These are phyloP conservation scores for Corymbia citriodora DNA, from an alignment of 441 rosid species.

Conservation along the genomic window DNA sequence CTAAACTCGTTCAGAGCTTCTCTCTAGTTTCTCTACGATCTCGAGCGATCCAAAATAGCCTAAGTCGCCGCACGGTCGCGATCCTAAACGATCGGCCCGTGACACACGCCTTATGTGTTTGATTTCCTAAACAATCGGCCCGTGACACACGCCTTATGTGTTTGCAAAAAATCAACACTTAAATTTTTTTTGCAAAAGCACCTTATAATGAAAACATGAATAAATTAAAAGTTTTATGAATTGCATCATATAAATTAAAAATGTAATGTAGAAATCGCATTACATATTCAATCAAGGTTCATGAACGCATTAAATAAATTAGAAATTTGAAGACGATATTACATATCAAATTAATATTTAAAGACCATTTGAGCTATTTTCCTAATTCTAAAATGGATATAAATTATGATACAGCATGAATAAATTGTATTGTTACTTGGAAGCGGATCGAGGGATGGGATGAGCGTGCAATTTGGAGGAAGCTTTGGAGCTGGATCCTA, in stretches of 20 bases:
- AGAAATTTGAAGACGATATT: fast-evolving
- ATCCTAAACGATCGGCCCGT: no score
- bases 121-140: no score
- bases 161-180: fast-evolving
- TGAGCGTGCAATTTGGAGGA: background rate
- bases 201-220: background rate
- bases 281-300: background rate
- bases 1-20: no score
- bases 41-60: no score
- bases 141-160: background rate
- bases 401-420: no score
- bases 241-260: background rate
- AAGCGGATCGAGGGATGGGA: background rate
- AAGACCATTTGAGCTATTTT: fast-evolving
- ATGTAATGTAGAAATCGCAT: fast-evolving
- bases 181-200: background rate
- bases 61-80: no score
- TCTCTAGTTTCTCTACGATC: no score
- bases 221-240: background rate
- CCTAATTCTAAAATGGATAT: fast-evolving
- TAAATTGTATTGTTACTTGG: background rate
- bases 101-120: no score
- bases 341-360: fast-evolving
- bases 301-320: background rate
- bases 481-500: background rate